phyloP scores from a whole-genome alignment of 805 yeast genomes.

The Starmerella ratchasimensis region DNA sequence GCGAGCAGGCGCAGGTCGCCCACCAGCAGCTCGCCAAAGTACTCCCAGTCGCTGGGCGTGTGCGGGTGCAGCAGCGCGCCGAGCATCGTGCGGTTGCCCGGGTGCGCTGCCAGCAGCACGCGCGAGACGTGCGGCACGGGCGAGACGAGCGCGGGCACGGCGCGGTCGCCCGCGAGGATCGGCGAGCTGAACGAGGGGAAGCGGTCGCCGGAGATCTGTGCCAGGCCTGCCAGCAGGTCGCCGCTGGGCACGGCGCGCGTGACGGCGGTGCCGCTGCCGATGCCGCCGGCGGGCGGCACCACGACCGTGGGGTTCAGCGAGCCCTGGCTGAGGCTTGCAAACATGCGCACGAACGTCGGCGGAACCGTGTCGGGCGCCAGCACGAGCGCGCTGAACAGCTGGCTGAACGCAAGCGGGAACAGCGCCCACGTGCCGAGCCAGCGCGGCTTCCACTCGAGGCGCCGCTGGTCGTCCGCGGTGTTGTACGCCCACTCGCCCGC shows the following conservation, averaged over 20 bases:
- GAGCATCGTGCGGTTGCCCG: slow-evolving; percentile 23
- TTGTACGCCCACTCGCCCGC: slow-evolving; percentile 28
- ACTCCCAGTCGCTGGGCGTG: slow-evolving; percentile 19
- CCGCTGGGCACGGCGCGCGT: slow-evolving; percentile 19
- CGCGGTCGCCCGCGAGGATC: slow-evolving; percentile 12
- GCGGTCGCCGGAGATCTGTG: slow-evolving; percentile 22
- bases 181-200: slow-evolving; percentile 27
- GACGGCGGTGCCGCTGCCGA: not conserved
- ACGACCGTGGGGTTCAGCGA: slow-evolving; percentile 22
- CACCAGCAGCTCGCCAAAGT: slow-evolving; percentile 20
- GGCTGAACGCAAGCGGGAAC: slow-evolving; percentile 30
- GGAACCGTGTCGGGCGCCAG: slow-evolving; percentile 28
- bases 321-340: slow-evolving; percentile 23
- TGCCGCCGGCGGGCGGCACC: too few species aligned
- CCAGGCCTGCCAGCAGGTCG: slow-evolving; percentile 24
- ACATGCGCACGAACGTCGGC: slow-evolving; percentile 21
- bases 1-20: slow-evolving; percentile 20
- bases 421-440: slow-evolving; percentile 30
- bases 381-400: slow-evolving; percentile 28
- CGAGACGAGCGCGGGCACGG: slow-evolving; percentile 11
- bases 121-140: slow-evolving; percentile 17
- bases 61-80: slow-evolving; percentile 27
- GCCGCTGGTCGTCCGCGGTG: slow-evolving; percentile 26
- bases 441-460: slow-evolving; percentile 24
- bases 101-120: slow-evolving; percentile 25